Evolutionary conservation across 495 filamentous ascomycete genomes (phyloP).

Genomic region (Usnea hakonensis): DNA sequence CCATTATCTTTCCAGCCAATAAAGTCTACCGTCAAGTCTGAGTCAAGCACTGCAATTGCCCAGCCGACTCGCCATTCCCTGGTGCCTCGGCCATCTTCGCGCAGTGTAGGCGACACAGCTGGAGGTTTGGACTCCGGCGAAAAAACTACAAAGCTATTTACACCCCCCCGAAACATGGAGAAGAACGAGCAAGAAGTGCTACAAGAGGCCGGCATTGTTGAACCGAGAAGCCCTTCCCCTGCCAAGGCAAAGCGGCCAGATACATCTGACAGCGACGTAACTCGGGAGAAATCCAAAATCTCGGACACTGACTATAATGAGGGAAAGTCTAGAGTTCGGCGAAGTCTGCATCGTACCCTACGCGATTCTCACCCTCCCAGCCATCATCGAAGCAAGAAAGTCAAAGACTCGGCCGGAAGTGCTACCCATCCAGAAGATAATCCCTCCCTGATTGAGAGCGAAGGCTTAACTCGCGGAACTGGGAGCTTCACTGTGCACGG

Average conservation of each 20-base stretch:
- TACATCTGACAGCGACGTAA: slow-evolving; percentile 30
- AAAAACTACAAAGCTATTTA: slow-evolving; percentile 29
- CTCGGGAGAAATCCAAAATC: slow-evolving; percentile 30
- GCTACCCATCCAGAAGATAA: slow-evolving; percentile 55
- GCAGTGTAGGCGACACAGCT: slow-evolving; percentile 14
- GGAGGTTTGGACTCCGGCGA: slow-evolving; percentile 8
- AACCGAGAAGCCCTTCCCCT: slow-evolving; percentile 34
- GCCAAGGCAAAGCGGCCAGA: slow-evolving; percentile 31
- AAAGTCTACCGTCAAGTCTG: slow-evolving; percentile 14
- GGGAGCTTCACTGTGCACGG: slow-evolving; percentile 94
- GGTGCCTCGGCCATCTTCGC: slow-evolving; percentile 13
- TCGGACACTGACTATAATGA: slow-evolving; percentile 36
- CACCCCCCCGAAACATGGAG: slow-evolving; percentile 34
- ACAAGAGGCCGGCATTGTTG: slow-evolving; percentile 40
- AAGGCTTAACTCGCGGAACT: slow-evolving; percentile 65
- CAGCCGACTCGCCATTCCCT: slow-evolving; percentile 7
- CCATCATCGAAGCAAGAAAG: slow-evolving; percentile 66
- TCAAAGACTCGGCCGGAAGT: slow-evolving; percentile 63
- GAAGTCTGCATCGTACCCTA: slow-evolving; percentile 89
- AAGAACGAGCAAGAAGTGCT: slow-evolving; percentile 45
- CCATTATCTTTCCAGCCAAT: slow-evolving; percentile 32
- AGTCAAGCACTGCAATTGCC: slow-evolving; percentile 10
- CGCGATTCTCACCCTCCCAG: slow-evolving; percentile 63
- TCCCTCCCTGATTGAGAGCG: slow-evolving; percentile 34
- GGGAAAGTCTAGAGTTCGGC: slow-evolving; percentile 58